Evolutionary conservation across 192 early-diverging fungal genomes (phyloP), one percentile per base, ranked within the genome.

Genomic region (Thamnidium elegans): DNA sequence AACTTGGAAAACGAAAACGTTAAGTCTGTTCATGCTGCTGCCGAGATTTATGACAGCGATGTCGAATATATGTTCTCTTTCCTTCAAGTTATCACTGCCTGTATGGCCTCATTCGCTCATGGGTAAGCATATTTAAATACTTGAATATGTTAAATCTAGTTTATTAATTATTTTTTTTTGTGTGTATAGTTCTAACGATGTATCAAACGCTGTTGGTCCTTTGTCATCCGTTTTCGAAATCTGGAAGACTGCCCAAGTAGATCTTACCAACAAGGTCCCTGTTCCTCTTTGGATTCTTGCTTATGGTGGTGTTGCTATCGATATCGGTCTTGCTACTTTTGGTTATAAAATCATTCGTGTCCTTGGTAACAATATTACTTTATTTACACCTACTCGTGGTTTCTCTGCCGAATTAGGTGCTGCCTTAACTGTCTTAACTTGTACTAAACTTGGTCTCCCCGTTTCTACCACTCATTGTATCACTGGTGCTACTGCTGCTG

Each of bases 171-270:
- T 39, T 39, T 36, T 4, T 36, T 36, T 36, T 36, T 36, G 34
- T 36, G n/a, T 26, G 26, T 39, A 39, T 10, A 39, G 36, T 51
- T 86, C 87, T 55, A 94, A 94, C 79, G 90, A 94, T 74, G 89
- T 93, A n/a, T 82, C 90, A 68, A 93, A 94, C 70, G 91, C 92
- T n/a, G 84, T 90, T 43, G 90, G 92, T 56, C 90, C 92, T n/a
- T 70, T 93, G 20, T 74, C 92, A 2, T 75, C 86, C 34, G 90
- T 93, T 48, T 93, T 83, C 71, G 75, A 79, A 55, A 79, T 89
- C 55, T 94, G 91, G 88, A 65, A 74, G 52, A 77, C 68, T 4
- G 79, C 70, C 2, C 55, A 59, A 6, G 85, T 82, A 23, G 75
- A 84, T 44, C 62, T 75, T 36, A 50, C 65, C 34, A 80, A 78